Conservation (phyloP, 2,329 filamentous ascomycete species). For the Chaetomiaceae sp. region DNA sequence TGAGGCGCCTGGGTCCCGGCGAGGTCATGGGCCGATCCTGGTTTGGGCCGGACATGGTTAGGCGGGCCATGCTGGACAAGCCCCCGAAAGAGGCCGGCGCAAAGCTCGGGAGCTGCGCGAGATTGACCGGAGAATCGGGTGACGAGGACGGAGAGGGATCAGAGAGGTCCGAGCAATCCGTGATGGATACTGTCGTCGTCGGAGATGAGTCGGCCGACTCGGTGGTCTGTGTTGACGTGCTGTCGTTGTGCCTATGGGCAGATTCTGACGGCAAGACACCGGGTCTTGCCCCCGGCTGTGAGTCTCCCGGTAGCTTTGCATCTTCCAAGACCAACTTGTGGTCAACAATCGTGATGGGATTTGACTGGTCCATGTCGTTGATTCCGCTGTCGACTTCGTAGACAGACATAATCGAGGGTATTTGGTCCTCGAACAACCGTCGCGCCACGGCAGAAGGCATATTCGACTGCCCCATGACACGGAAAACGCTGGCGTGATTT, state of each 20-base stretch:
- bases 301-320: constrained; percentile 31
- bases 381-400: constrained; percentile 60
- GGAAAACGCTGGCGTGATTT: neutral
- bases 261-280: constrained; percentile 41
- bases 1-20: constrained; percentile 64
- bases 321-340: constrained; percentile 46
- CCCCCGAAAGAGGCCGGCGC: constrained; percentile 53
- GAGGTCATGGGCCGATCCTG: constrained; percentile 59
- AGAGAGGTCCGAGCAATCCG: constrained; percentile 83
- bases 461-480: constrained; percentile 29
- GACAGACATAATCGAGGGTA: constrained; percentile 73
- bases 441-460: constrained; percentile 60
- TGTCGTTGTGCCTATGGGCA: constrained; percentile 67
- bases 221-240: constrained; percentile 71
- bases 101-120: constrained; percentile 67
- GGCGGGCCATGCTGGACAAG: constrained; percentile 42
- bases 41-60: constrained; percentile 42
- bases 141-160: constrained; percentile 90
- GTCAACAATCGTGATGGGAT: constrained; percentile 50
- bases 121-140: constrained; percentile 78
- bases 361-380: constrained; percentile 50
- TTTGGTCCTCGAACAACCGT: constrained; percentile 62
- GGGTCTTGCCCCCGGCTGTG: constrained; percentile 37
- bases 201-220: constrained; percentile 92
- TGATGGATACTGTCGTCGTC: constrained; percentile 87